Conservation (phyloP, 495 filamentous ascomycete species). For the Apiosordaria backusii region DNA sequence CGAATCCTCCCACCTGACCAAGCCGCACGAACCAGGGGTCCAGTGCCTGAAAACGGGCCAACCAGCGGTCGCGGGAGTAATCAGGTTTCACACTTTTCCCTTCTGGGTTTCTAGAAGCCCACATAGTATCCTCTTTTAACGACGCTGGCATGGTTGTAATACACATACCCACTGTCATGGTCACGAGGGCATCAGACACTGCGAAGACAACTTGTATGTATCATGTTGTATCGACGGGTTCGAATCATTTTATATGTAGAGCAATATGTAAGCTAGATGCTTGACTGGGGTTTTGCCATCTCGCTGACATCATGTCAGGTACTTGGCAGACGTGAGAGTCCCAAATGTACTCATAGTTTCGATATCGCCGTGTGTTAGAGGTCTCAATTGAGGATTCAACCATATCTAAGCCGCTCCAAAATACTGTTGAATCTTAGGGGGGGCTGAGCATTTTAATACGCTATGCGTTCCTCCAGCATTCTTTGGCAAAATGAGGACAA, state of each 20-base stretch:
- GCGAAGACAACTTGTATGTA: neutral
- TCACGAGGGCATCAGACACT: neutral
- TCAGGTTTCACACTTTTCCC: neutral
- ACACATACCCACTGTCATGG: neutral
- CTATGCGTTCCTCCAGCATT: conserved; percentile 32
- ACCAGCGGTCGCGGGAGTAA: conserved; percentile 8
- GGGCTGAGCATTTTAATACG: neutral
- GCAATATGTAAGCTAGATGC: neutral
- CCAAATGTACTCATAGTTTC: too few species aligned
- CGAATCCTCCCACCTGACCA: conserved; percentile 22
- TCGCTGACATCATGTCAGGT: neutral
- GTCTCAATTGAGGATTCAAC: too few species aligned
- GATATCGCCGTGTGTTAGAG: too few species aligned
- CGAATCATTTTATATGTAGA: neutral
- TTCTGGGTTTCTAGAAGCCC: neutral
- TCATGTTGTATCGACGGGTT: neutral
- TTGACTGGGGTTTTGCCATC: neutral
- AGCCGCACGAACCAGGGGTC: conserved; percentile 5
- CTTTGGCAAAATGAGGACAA: conserved; percentile 39
- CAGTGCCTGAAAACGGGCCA: conserved; percentile 12
- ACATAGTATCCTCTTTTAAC: neutral
- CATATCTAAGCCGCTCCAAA: neutral
- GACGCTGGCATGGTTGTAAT: neutral
- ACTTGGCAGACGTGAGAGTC: neutral
- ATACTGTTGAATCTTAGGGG: neutral